Base-by-base conservation (phyloP, 805 yeast genomes). In the Metschnikowia drakensbergensis region DNA sequence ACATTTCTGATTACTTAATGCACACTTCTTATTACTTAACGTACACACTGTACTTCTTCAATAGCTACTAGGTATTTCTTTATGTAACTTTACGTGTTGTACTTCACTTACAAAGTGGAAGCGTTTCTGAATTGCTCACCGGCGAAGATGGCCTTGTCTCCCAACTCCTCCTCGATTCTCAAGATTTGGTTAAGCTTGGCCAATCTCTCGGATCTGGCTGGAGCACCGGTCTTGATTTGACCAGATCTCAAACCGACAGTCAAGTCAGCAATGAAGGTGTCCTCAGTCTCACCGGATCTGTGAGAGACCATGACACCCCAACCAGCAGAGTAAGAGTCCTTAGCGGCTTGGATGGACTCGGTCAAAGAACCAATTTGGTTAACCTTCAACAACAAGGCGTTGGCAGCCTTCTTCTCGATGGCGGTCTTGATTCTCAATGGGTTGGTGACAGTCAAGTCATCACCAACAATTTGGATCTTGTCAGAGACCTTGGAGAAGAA, bases 281-380 rank as follows among this genome's bases (percentile, higher is more conserved):
- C 99, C 81, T 94, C 99, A 62, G 97, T 91, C 83, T 92, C 99
- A 80, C 99, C 99, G 65, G 97, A 91, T 85, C 99, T 90, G 89
- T 92, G 99, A 68, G 97, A 91, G 66, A 94, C 98, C 97, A 92
- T 91, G 71, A 91, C 97, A 82, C 97, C 97, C 99, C 99, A 92
- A 70, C 89, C 89, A 58, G 97, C 97, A 59, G 83, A 84, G 79
- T 83, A 91, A 52, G 98, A 88, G 76, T 87, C 94, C 74, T 87
- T 77, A 67, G 98, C 97, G 68, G 98, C 97, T 75, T 89, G 81
- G 77, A 92, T 90, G 58, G 98, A 88, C 83, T 92, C 99, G 64
- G 96, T 73, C 65, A 92, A 79, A 61, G 97, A 79, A 82, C 99
- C 99, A 65, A 92, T 92, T 83, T 92, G 99, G 91, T 92, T 92